A percentile compares a stretch with the other conserved stretches of the same genome.
Conservation (phyloP, 2,329 filamentous ascomycete species). For the Hirsutella minnesotensis region DNA sequence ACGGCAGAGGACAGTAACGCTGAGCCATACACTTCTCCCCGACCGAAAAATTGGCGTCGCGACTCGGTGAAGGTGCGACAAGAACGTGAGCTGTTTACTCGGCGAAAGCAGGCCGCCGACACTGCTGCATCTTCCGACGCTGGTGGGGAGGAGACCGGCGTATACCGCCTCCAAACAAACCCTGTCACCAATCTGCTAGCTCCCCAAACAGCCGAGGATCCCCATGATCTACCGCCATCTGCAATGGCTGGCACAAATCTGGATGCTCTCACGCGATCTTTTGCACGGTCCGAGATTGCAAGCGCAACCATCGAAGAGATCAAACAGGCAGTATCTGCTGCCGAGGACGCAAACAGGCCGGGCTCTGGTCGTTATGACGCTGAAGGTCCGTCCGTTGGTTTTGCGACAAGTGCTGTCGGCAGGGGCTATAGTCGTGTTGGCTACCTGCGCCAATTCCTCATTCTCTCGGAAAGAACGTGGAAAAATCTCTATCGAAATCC, state of each 20-base stretch:
- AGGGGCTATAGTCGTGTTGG: slow-evolving; percentile 76
- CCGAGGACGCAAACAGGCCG: slow-evolving; percentile 53
- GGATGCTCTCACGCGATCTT: slow-evolving; percentile 68
- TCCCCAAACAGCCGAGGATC: slow-evolving; percentile 57
- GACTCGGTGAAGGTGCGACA: slow-evolving; percentile 78
- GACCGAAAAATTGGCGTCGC: slow-evolving; percentile 58
- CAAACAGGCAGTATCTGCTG: slow-evolving; percentile 49
- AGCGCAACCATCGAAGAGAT: slow-evolving; percentile 68
- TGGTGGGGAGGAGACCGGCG: slow-evolving; percentile 36
- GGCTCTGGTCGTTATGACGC: slow-evolving; percentile 41
- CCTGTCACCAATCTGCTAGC: slow-evolving; percentile 27
- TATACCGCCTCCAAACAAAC: slow-evolving; percentile 39
- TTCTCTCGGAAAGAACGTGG: slow-evolving; percentile 86
- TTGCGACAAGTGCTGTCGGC: slow-evolving; percentile 48
- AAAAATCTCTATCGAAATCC: slow-evolving; percentile 95
- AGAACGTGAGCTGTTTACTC: slow-evolving; percentile 80
- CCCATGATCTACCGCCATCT: slow-evolving; percentile 46
- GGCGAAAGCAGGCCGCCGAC: slow-evolving; percentile 51
- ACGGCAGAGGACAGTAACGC: slow-evolving; percentile 54
- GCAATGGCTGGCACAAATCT: slow-evolving; percentile 62
- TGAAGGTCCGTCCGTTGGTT: slow-evolving; percentile 35
- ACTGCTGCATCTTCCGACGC: slow-evolving; percentile 52
- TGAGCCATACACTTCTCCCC: slow-evolving; percentile 44
- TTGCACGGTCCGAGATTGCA: slow-evolving; percentile 67
- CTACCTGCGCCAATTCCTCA: slow-evolving; percentile 70